Evolutionary conservation across 805 yeast species (phyloP).

Genomic region (Lachancea quebecensis): DNA sequence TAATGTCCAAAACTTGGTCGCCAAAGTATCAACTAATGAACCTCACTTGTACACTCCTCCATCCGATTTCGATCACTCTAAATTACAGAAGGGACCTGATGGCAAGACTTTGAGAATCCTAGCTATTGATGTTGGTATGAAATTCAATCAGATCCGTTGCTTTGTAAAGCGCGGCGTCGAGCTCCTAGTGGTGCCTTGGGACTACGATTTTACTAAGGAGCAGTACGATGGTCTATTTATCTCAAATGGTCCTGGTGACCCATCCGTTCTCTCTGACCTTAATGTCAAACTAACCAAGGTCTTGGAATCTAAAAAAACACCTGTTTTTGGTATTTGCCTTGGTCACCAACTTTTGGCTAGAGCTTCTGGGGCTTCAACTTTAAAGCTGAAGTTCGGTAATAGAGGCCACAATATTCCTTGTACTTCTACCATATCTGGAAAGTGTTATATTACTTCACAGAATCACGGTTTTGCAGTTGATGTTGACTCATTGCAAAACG

Average conservation of each 20-base stretch:
- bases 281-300: slow-evolving; percentile 53
- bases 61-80: slow-evolving; percentile 30
- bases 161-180: slow-evolving; percentile 95
- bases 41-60: slow-evolving; percentile 76
- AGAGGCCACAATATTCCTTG: slow-evolving; percentile 99
- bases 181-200: slow-evolving; percentile 91
- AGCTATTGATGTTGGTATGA: slow-evolving; percentile 97
- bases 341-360: slow-evolving; percentile 96
- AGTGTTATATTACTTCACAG: slow-evolving; percentile 97
- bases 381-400: slow-evolving; percentile 94
- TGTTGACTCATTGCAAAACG: slow-evolving; percentile 57
- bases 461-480: slow-evolving; percentile 99
- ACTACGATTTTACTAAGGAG: slow-evolving; percentile 74
- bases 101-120: slow-evolving; percentile 78
- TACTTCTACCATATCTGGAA: slow-evolving; percentile 80
- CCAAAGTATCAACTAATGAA: slow-evolving; percentile 72
- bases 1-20: slow-evolving; percentile 84
- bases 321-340: slow-evolving; percentile 95
- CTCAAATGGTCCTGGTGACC: slow-evolving; percentile 99
- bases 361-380: slow-evolving; percentile 90
- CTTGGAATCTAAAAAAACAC: slow-evolving; percentile 63
- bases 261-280: slow-evolving; percentile 70
- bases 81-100: slow-evolving; percentile 51
- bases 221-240: slow-evolving; percentile 91
- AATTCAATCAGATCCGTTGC: slow-evolving; percentile 95